Percentiles rank a stretch among this genome's conserved stretches.
These are phyloP conservation scores for Xanthoceras sorbifolium DNA, from an alignment of 345 rosid species.

Conservation along the genomic window DNA sequence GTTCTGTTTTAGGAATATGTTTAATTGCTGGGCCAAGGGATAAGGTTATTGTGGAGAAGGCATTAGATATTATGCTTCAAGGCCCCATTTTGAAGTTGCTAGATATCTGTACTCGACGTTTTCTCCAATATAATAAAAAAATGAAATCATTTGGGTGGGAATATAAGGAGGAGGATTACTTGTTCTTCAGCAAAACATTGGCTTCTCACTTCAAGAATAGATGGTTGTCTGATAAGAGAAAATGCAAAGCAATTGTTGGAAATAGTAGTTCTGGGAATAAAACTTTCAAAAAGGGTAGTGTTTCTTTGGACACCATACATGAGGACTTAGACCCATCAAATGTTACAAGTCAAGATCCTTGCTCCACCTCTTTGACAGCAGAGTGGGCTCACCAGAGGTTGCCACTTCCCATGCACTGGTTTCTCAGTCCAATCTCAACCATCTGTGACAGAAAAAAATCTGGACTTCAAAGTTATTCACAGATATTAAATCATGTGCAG, in stretches of 20 bases:
- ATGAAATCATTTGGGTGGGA: slow-evolving; percentile 42
- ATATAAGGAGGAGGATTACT: slow-evolving; percentile 52
- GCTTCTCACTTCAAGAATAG: slow-evolving; percentile 66
- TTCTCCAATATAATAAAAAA: slow-evolving; percentile 40
- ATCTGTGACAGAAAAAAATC: slow-evolving; percentile 36
- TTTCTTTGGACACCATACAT: slow-evolving; percentile 67
- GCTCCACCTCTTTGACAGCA: slow-evolving; percentile 32
- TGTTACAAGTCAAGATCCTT: slow-evolving; percentile 33
- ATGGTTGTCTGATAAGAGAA: slow-evolving; percentile 69
- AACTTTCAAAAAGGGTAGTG: slow-evolving; percentile 33
- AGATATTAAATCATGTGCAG: slow-evolving; percentile 21
- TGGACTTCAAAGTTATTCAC: slow-evolving; percentile 31
- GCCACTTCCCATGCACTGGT: slow-evolving; percentile 89
- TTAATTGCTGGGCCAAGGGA: slow-evolving; percentile 73
- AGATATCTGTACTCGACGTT: slow-evolving; percentile 36
- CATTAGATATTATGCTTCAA: slow-evolving; percentile 60
- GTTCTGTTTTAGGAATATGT: slow-evolving; percentile 60
- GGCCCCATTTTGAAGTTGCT: slow-evolving; percentile 56
- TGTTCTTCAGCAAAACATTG: slow-evolving; percentile 47
- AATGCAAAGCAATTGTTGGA: slow-evolving; percentile 39
- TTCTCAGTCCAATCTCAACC: slow-evolving; percentile 80
- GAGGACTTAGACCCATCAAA: slow-evolving; percentile 62
- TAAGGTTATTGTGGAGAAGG: slow-evolving; percentile 55
- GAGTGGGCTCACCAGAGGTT: slow-evolving; percentile 91
- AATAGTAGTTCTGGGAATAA: slow-evolving; percentile 20